Evolutionary conservation across 2,329 filamentous ascomycete species (phyloP).

Genomic region (Chrysoporthe austroafricana): DNA sequence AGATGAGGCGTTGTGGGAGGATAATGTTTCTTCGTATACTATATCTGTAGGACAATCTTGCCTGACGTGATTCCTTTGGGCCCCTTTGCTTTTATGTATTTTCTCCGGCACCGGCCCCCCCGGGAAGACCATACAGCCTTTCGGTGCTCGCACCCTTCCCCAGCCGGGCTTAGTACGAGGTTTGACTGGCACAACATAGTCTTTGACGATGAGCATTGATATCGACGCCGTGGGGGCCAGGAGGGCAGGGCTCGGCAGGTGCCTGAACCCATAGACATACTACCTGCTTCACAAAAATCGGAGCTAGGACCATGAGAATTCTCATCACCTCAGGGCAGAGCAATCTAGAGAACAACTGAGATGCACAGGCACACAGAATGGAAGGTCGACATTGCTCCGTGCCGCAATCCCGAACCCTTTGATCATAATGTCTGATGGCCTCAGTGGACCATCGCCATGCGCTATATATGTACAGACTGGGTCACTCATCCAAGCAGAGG

Average conservation of each 20-base stretch:
- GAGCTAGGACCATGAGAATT: not conserved
- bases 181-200: not conserved
- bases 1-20: too few relatives aligned
- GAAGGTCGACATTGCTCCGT: not conserved
- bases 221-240: not conserved
- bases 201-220: not conserved
- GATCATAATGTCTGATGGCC: not conserved
- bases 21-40: too few relatives aligned
- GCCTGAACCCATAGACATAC: not conserved
- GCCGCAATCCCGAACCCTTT: not conserved
- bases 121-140: too few relatives aligned
- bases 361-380: not conserved
- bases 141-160: too few relatives aligned
- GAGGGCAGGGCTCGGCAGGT: not conserved
- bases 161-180: not conserved
- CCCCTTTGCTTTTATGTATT: too few relatives aligned
- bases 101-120: too few relatives aligned
- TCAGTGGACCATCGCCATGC: not conserved
- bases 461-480: not conserved
- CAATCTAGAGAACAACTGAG: not conserved
- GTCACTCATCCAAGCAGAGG: not conserved
- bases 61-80: too few relatives aligned
- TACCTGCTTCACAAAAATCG: not conserved
- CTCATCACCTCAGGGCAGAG: not conserved
- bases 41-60: not conserved